Conservation (phyloP, 352 stramenopile species). For the Ophiocytium majus region DNA sequence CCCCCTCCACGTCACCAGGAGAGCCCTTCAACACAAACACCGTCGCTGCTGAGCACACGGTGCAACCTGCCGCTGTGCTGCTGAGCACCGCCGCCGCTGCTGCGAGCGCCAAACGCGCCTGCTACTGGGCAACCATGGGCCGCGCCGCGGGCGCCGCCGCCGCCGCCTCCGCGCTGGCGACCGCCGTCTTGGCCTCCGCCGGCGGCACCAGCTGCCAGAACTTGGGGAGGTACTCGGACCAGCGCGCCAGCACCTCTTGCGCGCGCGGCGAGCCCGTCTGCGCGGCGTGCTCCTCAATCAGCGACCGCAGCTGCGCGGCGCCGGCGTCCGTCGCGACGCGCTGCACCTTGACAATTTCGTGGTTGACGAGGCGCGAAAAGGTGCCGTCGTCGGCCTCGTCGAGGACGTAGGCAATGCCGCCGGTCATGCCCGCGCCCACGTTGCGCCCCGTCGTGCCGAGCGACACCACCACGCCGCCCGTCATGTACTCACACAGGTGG, state of each 20-base stretch:
- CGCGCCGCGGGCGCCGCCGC: conserved; percentile 3
- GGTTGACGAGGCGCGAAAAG: conserved; percentile 70
- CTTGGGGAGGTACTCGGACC: conserved; percentile 70
- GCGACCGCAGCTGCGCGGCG: conserved; percentile 71
- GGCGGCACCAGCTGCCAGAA: conserved; percentile 68
- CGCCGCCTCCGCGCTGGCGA: conserved; percentile 24
- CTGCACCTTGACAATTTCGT: conserved; percentile 82
- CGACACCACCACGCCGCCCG: conserved; percentile 84
- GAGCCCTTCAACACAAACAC: too few species aligned
- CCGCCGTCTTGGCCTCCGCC: conserved; percentile 31
- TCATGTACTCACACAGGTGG: conserved; percentile 95
- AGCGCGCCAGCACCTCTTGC: conserved; percentile 77
- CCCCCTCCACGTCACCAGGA: too few species aligned
- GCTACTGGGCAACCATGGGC: background rate
- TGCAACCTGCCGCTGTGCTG: too few species aligned
- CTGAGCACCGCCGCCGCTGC: too few species aligned
- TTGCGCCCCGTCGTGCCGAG: conserved; percentile 84
- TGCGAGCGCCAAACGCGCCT: background rate
- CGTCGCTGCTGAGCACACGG: too few species aligned
- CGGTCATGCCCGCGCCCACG: conserved; percentile 87
- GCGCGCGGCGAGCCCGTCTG: conserved; percentile 79
- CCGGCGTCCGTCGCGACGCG: conserved; percentile 66
- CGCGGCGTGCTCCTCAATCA: conserved; percentile 82
- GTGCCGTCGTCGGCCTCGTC: conserved; percentile 49
- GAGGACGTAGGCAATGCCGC: conserved; percentile 76